Evolutionary conservation across 371 early-diverging fungal genomes (phyloP).

Genomic region (Mortierella sp.): DNA sequence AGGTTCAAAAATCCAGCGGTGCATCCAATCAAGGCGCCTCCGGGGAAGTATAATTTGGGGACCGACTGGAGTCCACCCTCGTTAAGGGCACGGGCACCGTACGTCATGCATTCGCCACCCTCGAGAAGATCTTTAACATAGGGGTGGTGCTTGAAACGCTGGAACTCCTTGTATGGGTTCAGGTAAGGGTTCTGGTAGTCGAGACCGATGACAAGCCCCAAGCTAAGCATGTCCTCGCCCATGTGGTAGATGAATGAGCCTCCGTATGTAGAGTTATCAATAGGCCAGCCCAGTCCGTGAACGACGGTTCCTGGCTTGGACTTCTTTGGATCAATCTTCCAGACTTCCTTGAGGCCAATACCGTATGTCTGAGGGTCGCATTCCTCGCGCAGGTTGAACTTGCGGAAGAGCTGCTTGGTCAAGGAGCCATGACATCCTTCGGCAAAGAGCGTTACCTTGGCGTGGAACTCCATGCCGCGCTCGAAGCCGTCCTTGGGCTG

Average conservation of each 20-base stretch:
- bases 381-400: constrained; percentile 90
- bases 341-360: constrained; percentile 97
- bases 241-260: constrained; percentile 97
- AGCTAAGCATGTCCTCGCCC: constrained; percentile 85
- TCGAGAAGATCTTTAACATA: constrained; percentile 82
- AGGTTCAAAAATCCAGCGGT: constrained; percentile 98
- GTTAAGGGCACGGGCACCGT: constrained; percentile 96
- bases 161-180: constrained; percentile 97
- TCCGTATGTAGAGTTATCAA: constrained; percentile 90
- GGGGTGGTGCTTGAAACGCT: constrained; percentile 96
- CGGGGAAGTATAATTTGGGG: constrained; percentile 95
- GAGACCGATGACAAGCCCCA: constrained; percentile 94
- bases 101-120: constrained; percentile 93
- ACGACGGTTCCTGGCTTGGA: constrained; percentile 88
- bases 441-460: constrained; percentile 95
- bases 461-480: constrained; percentile 96
- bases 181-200: constrained; percentile 96
- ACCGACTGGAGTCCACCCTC: constrained; percentile 95
- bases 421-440: constrained; percentile 98
- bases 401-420: constrained; percentile 88
- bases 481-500: constrained; percentile 93
- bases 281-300: constrained; percentile 96
- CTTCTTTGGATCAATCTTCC: constrained; percentile 93
- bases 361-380: constrained; percentile 90
- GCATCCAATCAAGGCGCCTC: constrained; percentile 97